Evolutionary conservation across 2,329 filamentous ascomycete genomes (phyloP).

Genomic region (Fusarium globosum): DNA sequence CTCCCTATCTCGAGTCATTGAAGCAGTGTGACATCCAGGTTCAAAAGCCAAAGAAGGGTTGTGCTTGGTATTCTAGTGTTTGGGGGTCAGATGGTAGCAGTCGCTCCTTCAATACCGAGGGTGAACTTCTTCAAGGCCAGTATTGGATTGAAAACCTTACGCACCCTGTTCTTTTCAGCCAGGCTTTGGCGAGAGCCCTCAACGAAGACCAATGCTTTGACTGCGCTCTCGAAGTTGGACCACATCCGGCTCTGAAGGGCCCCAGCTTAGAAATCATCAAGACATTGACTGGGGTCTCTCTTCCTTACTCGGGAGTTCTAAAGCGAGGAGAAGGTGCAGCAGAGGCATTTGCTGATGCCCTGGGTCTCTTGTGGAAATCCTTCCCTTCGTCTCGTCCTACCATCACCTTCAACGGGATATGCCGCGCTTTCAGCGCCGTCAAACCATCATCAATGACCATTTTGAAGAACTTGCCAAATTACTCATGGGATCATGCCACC

Average conservation of each 20-base stretch:
- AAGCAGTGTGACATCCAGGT: not conserved
- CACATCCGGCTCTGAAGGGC: not conserved
- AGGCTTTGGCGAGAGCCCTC: not conserved
- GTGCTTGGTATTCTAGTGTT: not conserved
- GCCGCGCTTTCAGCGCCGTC: not conserved
- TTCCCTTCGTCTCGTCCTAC: not conserved
- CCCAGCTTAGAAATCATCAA: not conserved
- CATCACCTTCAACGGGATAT: not conserved
- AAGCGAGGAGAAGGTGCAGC: not conserved
- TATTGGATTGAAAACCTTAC: not conserved
- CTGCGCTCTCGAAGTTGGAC: not conserved
- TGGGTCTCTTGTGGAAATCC: not conserved
- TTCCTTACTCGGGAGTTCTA: not conserved
- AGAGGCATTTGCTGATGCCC: not conserved
- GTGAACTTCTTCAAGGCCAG: not conserved
- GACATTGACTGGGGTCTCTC: not conserved
- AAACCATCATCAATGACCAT: not conserved
- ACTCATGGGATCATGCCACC: not conserved
- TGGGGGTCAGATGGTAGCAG: not conserved
- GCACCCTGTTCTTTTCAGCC: not conserved
- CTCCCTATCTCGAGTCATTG: not conserved
- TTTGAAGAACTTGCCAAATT: not conserved
- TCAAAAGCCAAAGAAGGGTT: not conserved
- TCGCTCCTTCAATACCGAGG: not conserved
- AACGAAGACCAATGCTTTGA: not conserved